Percentiles rank a stretch among this genome's conserved stretches.
phyloP scores from a whole-genome alignment of 164 flowering plant genomes.

The Berberis vulgaris region DNA sequence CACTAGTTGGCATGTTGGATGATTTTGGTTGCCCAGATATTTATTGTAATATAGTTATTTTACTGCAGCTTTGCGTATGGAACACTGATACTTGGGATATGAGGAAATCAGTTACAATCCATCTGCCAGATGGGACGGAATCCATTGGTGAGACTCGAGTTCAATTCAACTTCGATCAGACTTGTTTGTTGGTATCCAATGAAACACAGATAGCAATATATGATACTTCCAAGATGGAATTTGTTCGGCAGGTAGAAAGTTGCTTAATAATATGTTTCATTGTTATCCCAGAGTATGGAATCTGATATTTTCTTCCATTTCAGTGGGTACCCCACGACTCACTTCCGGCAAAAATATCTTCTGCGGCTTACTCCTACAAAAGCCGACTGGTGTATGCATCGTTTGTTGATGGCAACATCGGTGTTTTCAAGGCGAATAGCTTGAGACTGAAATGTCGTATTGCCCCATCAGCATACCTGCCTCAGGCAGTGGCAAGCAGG shows the following conservation, averaged over 20 bases:
- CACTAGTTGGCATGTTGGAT: too few species aligned
- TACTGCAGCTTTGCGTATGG: conserved; percentile 72
- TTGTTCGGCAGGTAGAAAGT: conserved; percentile 57
- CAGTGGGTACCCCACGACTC: conserved; percentile 89
- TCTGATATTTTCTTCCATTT: conserved; percentile 4
- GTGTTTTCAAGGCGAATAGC: conserved; percentile 72
- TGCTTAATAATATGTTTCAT: neutral
- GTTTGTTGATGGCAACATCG: conserved; percentile 71
- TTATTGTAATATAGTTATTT: neutral
- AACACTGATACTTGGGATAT: conserved; percentile 92
- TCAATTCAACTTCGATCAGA: conserved; percentile 80
- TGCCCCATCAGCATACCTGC: conserved; percentile 56
- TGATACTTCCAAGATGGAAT: conserved; percentile 83
- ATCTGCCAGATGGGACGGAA: conserved; percentile 70
- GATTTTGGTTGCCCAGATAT: too few species aligned
- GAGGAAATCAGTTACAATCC: conserved; percentile 48
- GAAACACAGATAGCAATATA: conserved; percentile 84
- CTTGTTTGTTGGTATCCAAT: conserved; percentile 67
- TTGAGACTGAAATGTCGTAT: conserved; percentile 72
- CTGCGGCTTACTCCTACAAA: conserved; percentile 77
- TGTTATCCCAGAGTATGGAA: conserved; percentile 2
- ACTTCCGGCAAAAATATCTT: conserved; percentile 61
- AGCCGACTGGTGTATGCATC: conserved; percentile 67
- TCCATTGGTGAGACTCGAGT: conserved; percentile 73
- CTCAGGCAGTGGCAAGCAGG: conserved; percentile 45